Percentiles rank a stretch among this genome's conserved stretches.
Conservation (phyloP, 495 filamentous ascomycete genomes). For the Aspergillus funiculosus region DNA sequence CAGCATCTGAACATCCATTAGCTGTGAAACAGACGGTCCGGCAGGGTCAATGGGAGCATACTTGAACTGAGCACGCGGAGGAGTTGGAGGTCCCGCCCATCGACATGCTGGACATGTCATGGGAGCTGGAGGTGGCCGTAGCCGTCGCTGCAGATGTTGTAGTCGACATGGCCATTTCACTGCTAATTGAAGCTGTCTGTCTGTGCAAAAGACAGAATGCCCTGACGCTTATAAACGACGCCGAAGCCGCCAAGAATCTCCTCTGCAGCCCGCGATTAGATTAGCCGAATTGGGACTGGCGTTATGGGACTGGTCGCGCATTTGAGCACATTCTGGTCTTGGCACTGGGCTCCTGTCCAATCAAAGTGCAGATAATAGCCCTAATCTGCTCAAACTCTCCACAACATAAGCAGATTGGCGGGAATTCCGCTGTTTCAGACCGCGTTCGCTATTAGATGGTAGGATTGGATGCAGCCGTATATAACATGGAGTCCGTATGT, state of each 20-base stretch:
- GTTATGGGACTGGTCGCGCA: slow-evolving; percentile 1
- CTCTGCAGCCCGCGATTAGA: no score
- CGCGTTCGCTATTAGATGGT: no score
- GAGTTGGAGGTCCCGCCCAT: slow-evolving; percentile 7
- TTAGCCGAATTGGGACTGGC: background rate
- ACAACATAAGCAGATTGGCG: background rate
- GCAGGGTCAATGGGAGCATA: background rate
- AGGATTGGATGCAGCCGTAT: no score
- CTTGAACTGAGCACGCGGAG: slow-evolving; percentile 22
- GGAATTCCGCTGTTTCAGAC: background rate
- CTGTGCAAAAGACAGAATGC: no score
- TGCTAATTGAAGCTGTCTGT: no score
- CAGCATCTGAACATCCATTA: slow-evolving; percentile 47
- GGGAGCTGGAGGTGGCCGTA: slow-evolving; percentile 5
- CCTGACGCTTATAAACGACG: no score
- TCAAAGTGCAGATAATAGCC: background rate
- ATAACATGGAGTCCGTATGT: background rate
- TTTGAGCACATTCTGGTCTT: slow-evolving; percentile 20
- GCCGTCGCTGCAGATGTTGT: no score
- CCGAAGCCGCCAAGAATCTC: no score
- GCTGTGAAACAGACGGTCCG: background rate
- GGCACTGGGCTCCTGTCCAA: background rate
- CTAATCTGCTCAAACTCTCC: slow-evolving; percentile 9
- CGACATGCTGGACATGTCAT: slow-evolving; percentile 16
- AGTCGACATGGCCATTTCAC: no score